Base-by-base conservation (phyloP, 805 yeast genomes). In the Cyberlindnera mississippiensis region DNA sequence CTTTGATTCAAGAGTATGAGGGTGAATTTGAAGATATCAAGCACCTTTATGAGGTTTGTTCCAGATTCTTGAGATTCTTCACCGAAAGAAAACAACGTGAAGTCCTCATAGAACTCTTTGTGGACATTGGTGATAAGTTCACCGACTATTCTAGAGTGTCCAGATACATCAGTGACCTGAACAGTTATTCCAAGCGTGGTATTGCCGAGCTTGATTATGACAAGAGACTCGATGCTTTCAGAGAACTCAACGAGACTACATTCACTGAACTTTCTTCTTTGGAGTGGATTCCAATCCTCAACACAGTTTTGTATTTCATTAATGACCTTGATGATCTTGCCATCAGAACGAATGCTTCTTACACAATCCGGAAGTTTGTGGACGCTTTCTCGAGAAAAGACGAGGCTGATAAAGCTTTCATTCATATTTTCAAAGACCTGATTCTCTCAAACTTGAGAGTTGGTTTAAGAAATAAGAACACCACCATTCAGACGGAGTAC, bases 241-340 rank as follows among this genome's bases (percentile, higher is more conserved):
- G 78, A 40, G 57, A 55, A 14, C 69, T 91, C 38, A 85, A 79
- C 52, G 93, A 86, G 45, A 60, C 59, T 1, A 50, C 64, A 3
- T 85, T 72, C 55, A 10, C 38, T 6, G 45, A 56, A 0, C 62
- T 85, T 2, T 56, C 75, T 0, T 66, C 75, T 1, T 33, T 62
- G 3, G 87, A 87, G 52, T 93, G 98, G 98, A 50, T 76, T 9
- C 96, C 96, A 3, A 54, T 93, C 3, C 42, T 93, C 16, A 75
- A 82, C 58, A 76, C 80, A 40, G 70, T 80, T 43, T 68, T 93
- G 30, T 88, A 66, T 56, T 85, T 76, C 57, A 75, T 93, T 43
- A 78, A 79, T 42, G 95, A 87, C 53, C 80, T 79, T 28, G 81
- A 78, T 12, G 99, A 91, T 61, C 68, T 84, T 37, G 82, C 96